Percentiles rank a stretch among this genome's conserved stretches.
Evolutionary conservation across 148 eudicot species (phyloP).

Genomic region (Fagopyrum esculentum): DNA sequence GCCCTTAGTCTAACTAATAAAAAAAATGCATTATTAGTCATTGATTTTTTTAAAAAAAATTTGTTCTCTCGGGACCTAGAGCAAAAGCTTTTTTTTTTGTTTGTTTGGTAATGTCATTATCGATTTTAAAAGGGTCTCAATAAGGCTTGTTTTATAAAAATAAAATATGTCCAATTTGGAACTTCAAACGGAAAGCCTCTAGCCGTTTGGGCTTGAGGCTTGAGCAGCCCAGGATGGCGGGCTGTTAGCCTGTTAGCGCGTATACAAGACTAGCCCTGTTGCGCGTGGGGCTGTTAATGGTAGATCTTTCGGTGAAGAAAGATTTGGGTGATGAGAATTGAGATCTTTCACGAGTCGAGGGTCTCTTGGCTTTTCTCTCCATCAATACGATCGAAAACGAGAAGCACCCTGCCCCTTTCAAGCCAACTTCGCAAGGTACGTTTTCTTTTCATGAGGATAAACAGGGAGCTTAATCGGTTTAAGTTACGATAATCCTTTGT

Average conservation of each 20-base stretch:
- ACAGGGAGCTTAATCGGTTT: background rate
- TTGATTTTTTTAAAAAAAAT: no score
- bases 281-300: background rate
- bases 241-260: background rate
- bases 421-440: slow-evolving; percentile 4
- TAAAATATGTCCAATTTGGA: background rate
- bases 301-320: background rate
- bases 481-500: background rate
- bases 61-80: no score
- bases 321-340: background rate
- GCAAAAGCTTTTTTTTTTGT: no score
- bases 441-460: background rate
- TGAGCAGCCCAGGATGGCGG: background rate
- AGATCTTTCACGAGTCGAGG: background rate
- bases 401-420: background rate
- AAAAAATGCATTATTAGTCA: no score
- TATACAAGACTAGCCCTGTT: background rate
- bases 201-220: background rate
- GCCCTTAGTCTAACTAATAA: no score
- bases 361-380: background rate
- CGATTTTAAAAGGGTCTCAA: no score
- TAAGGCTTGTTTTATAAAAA: no score
- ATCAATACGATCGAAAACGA: background rate
- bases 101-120: no score
- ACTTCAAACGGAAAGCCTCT: background rate